These are phyloP conservation scores for Allantophomopsis cytisporea DNA, from an alignment of 2,329 filamentous ascomycete species.

Conservation along the genomic window DNA sequence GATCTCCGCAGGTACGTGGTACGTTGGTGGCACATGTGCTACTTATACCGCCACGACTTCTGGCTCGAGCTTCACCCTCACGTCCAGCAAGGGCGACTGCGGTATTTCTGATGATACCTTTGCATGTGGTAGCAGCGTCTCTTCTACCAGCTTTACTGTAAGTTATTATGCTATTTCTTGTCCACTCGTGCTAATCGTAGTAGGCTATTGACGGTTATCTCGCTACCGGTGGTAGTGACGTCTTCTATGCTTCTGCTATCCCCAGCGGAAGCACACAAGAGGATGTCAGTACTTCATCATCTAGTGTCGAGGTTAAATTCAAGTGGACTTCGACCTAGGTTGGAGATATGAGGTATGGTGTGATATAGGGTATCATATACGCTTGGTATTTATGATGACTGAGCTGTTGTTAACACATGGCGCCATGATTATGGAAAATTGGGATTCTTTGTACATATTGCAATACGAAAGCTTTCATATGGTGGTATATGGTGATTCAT, in stretches of 20 bases:
- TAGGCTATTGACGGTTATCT: background rate
- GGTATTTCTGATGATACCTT: constrained; percentile 37
- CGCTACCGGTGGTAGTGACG: constrained; percentile 8
- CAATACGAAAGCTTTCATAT: too few species aligned
- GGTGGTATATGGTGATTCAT: too few species aligned
- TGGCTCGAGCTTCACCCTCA: constrained; percentile 28
- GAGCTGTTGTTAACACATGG: too few species aligned
- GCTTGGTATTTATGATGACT: too few species aligned
- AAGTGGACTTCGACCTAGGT: constrained; percentile 8
- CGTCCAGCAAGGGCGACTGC: constrained; percentile 44
- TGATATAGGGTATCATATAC: too few species aligned
- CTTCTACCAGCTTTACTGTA: constrained; percentile 20
- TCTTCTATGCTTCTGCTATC: constrained; percentile 18
- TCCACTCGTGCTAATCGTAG: too few species aligned
- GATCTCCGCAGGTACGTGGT: constrained; percentile 55
- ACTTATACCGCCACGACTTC: constrained; percentile 42
- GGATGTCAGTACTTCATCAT: constrained; percentile 14
- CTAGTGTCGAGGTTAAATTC: constrained; percentile 16
- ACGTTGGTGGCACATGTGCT: constrained; percentile 51
- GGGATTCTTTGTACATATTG: too few species aligned
- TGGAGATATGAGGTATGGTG: too few species aligned
- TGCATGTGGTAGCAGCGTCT: constrained; percentile 36
- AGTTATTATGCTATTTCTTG: constrained; percentile 5
- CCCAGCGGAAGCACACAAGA: constrained; percentile 18
- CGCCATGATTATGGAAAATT: too few species aligned